Conservation (phyloP, 345 rosid genomes). For the Linum tenue region DNA sequence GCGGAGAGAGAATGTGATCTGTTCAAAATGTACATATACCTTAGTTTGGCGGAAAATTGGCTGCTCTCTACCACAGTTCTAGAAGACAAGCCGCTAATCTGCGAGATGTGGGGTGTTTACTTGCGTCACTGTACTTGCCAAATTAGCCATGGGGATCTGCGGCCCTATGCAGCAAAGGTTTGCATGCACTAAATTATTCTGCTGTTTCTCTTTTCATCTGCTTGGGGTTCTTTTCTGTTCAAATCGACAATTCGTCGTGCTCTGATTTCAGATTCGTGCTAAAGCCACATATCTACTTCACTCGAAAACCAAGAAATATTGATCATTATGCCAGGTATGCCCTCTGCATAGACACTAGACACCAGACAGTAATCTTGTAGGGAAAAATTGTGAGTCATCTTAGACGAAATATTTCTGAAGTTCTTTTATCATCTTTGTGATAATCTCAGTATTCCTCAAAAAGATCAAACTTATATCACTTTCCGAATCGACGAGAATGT, state of each 20-base stretch:
- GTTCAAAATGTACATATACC: conserved; percentile 47
- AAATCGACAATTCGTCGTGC: neutral
- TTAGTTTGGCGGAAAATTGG: conserved; percentile 70
- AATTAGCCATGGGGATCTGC: conserved; percentile 62
- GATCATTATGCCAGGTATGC: neutral
- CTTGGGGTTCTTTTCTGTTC: neutral
- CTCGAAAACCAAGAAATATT: conserved; percentile 23
- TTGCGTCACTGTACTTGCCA: conserved; percentile 71
- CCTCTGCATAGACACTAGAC: no score
- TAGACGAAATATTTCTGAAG: no score
- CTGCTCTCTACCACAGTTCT: conserved; percentile 36
- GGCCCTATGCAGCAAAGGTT: conserved; percentile 71
- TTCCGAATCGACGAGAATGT: no score
- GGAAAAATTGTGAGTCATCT: no score
- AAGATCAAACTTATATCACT: no score
- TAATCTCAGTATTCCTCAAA: no score
- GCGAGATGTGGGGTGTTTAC: conserved; percentile 58
- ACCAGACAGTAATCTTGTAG: no score
- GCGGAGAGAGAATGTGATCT: conserved; percentile 55
- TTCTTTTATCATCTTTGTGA: no score
- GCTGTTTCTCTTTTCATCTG: neutral
- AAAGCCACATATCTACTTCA: conserved; percentile 60
- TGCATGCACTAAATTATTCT: conserved; percentile 7
- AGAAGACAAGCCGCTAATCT: conserved; percentile 44
- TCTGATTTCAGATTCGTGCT: conserved; percentile 46